A percentile compares a stretch with the other conserved stretches of the same genome.
Evolutionary conservation across 768 basidiomycete species (phyloP).

Genomic region (Lentinula boryana): DNA sequence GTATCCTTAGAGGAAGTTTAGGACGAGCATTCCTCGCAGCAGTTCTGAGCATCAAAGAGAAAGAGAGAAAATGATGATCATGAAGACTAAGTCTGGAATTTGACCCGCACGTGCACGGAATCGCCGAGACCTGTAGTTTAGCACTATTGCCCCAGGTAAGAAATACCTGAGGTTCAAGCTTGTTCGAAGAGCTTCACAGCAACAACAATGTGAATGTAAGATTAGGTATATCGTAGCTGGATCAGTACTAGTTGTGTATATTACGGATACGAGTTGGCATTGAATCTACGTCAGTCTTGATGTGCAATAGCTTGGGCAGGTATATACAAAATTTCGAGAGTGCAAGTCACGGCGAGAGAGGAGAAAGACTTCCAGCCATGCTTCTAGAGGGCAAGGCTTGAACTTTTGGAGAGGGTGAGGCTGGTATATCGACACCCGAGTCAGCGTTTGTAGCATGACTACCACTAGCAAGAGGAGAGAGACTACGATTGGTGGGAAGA

Average conservation of each 20-base stretch:
- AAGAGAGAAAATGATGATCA: not conserved
- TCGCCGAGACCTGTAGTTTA: not conserved
- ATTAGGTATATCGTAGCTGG: not conserved
- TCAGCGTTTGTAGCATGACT: slow-evolving; percentile 4
- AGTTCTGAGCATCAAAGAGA: slow-evolving; percentile 34
- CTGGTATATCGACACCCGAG: slow-evolving; percentile 2
- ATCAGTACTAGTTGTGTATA: not conserved
- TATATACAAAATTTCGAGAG: slow-evolving; percentile 6
- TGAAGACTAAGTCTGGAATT: not conserved
- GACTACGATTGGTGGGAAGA: slow-evolving; percentile 4
- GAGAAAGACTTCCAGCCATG: slow-evolving; percentile 38
- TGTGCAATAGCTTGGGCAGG: not conserved
- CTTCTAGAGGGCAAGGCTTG: slow-evolving; percentile 21
- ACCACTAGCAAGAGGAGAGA: slow-evolving; percentile 13
- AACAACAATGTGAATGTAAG: not conserved
- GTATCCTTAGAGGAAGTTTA: slow-evolving; percentile 25
- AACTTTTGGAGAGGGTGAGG: not conserved
- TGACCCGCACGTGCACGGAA: not conserved
- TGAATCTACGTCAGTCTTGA: not conserved
- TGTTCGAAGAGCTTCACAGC: not conserved
- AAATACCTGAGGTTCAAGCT: not conserved
- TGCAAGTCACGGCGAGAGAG: slow-evolving; percentile 26
- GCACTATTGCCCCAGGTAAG: not conserved
- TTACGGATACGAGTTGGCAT: not conserved
- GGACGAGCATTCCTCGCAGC: slow-evolving; percentile 36